Conservation (phyloP, 2,329 filamentous ascomycete genomes). For the Aspergillus ochraceus region DNA sequence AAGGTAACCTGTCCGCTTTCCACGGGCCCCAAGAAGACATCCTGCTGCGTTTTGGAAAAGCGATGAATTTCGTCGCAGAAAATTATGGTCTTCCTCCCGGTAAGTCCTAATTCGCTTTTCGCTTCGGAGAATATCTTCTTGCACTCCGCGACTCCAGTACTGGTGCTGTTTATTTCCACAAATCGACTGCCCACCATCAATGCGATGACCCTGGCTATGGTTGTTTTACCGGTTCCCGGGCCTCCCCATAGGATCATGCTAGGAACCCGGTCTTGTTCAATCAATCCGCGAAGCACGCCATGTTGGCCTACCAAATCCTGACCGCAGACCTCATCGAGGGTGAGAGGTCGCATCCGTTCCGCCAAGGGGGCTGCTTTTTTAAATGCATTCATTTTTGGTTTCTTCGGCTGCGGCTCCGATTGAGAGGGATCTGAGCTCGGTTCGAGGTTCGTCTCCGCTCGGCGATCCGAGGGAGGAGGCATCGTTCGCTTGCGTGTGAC, state of each 20-base stretch:
- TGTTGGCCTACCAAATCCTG: constrained; percentile 85
- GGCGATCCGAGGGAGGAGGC: constrained; percentile 22
- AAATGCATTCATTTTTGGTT: constrained; percentile 62
- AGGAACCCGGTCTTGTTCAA: constrained; percentile 81
- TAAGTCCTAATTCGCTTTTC: constrained; percentile 73
- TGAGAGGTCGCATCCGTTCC: constrained; percentile 86
- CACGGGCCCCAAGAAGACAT: constrained; percentile 89
- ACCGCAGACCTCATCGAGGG: constrained; percentile 81
- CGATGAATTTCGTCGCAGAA: constrained; percentile 97
- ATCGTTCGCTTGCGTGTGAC: constrained; percentile 35
- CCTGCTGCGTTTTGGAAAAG: constrained; percentile 89
- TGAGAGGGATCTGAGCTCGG: constrained; percentile 19
- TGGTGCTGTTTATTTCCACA: constrained; percentile 94
- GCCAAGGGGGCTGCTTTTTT: constrained; percentile 78
- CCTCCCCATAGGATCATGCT: constrained; percentile 86
- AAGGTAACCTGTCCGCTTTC: constrained; percentile 88
- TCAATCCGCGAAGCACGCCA: constrained; percentile 82
- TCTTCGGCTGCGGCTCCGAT: constrained; percentile 57
- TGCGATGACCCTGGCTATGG: constrained; percentile 88
- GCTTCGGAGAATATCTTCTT: constrained; percentile 91
- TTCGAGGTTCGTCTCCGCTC: constrained; percentile 24
- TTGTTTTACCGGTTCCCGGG: constrained; percentile 53
- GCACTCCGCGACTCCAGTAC: constrained; percentile 81
- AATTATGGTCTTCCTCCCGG: constrained; percentile 87
- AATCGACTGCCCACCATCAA: constrained; percentile 80